A percentile compares a stretch with the other conserved stretches of the same genome.
These are phyloP conservation scores for Hirsutella thompsonii DNA, from an alignment of 2,329 filamentous ascomycete genomes.

Conservation along the genomic window DNA sequence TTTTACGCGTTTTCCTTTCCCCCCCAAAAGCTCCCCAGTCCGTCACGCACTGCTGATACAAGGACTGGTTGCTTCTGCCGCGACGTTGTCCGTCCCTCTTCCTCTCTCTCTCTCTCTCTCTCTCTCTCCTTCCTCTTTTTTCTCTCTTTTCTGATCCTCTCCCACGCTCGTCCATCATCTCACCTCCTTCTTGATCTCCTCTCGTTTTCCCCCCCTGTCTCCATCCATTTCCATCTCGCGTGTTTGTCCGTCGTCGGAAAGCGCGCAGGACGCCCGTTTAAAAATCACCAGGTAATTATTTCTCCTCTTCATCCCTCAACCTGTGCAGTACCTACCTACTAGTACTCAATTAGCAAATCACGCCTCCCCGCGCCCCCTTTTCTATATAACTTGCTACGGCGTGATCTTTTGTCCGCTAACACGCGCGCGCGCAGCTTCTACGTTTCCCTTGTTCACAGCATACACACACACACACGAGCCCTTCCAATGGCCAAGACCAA, in stretches of 20 bases:
- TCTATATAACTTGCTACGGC: no score
- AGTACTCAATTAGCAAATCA: no score
- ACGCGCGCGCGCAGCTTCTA: no score
- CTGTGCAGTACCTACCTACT: no score
- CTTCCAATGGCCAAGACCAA: constrained; percentile 19
- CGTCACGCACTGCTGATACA: no score
- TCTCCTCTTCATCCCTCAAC: no score
- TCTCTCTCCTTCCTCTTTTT: background rate
- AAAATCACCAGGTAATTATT: no score
- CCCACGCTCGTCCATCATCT: background rate
- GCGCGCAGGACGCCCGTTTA: background rate
- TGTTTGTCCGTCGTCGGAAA: background rate
- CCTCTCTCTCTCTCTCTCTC: background rate
- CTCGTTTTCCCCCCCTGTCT: background rate
- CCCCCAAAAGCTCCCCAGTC: no score
- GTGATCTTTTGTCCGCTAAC: no score
- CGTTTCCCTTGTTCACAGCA: no score
- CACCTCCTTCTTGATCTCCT: background rate
- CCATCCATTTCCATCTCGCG: background rate
- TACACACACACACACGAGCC: constrained; percentile 1
- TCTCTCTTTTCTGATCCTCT: background rate
- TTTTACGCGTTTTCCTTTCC: background rate
- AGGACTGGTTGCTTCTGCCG: no score
- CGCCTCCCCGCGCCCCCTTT: no score
- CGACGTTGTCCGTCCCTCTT: background rate